A percentile compares a stretch with the other conserved stretches of the same genome.
Conservation (phyloP, 1,139 yeast genomes). For the Kluyveromyces marxianus region DNA sequence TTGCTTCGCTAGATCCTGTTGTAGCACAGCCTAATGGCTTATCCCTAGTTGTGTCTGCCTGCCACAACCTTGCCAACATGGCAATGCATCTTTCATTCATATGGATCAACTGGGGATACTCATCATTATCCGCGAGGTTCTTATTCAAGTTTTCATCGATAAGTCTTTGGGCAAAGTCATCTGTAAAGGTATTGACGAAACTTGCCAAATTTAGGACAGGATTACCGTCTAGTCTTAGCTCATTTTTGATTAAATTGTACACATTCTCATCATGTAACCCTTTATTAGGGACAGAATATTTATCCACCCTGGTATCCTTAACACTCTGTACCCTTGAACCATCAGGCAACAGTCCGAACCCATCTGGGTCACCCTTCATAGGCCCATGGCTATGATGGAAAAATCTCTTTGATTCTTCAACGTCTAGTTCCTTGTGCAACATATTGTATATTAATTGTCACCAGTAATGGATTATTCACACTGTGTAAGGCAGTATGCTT, state of each 20-base stretch:
- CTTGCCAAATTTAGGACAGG: slow-evolving; percentile 83
- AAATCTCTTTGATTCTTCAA: slow-evolving; percentile 2
- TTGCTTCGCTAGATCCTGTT: slow-evolving; percentile 91
- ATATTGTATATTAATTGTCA: not conserved
- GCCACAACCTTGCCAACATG: slow-evolving; percentile 74
- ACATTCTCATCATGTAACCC: slow-evolving; percentile 50
- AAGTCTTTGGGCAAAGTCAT: slow-evolving; percentile 44
- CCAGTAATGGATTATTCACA: not conserved
- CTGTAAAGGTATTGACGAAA: slow-evolving; percentile 72
- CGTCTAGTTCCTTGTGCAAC: slow-evolving; percentile 3
- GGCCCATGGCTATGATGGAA: not conserved
- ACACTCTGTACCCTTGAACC: slow-evolving; percentile 6
- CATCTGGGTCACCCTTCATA: slow-evolving; percentile 4
- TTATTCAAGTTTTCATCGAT: slow-evolving; percentile 67
- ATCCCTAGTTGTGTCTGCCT: slow-evolving; percentile 39
- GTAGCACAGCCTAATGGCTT: slow-evolving; percentile 80
- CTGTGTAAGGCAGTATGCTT: no score
- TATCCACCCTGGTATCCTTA: slow-evolving; percentile 13
- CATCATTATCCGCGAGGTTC: slow-evolving; percentile 89
- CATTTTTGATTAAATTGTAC: slow-evolving; percentile 61
- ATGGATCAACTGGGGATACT: slow-evolving; percentile 80
- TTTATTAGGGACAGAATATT: slow-evolving; percentile 47
- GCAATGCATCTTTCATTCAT: slow-evolving; percentile 76
- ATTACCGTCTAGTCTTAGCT: slow-evolving; percentile 72
- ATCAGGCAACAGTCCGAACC: slow-evolving; percentile 4